Base-by-base conservation (phyloP, 441 rosid species). In the Aquilaria agallochum region DNA sequence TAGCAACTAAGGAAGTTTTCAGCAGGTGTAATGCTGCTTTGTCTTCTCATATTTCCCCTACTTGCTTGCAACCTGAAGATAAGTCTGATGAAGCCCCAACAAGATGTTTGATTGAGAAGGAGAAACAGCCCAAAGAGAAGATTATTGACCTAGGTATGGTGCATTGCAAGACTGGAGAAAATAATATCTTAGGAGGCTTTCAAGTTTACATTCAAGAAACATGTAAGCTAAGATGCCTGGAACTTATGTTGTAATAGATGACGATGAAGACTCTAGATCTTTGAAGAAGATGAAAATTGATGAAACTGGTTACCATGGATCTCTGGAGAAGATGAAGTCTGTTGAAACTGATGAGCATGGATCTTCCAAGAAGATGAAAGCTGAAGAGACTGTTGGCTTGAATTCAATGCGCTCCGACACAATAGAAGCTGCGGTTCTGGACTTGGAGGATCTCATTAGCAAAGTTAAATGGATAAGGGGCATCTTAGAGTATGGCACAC, bases 391-490 rank as follows among this genome's bases (percentile, higher is more conserved):
- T 50, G 51, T 80, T 48, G 50, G 30, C 15, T 74, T 77, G 52
- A 77, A 88, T 66, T 78, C 87, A 6, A 74, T 67, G 59, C 55
- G 59, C 55, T 73, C 87, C 55, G 77, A 82, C 61, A 62, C 80
- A 20, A 62, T 70, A 4, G 96, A 86, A 67, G 85, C 85, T 65
- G 81, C 90, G 10, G 63, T 88, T 52, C 36, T 79, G 76, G 92
- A 89, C 72, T 64, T 83, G 65, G 96, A 88, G 79, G 90, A 83
- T 66, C 76, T 82, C 32, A 70, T 78, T n/a, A 80, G 71, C 71
- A 78, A 82, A 46, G 78, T 89, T 12, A 83, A 75, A 66, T 85
- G 88, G 94, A 72, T 83, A 7, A 81, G 78, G 71, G 64, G 55
- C 45, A 75, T 78, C 52, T 56, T 91, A 52, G 55, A 74, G 59